phyloP scores from a whole-genome alignment of 306 rosid genomes.

The Hippophae rhamnoides region DNA sequence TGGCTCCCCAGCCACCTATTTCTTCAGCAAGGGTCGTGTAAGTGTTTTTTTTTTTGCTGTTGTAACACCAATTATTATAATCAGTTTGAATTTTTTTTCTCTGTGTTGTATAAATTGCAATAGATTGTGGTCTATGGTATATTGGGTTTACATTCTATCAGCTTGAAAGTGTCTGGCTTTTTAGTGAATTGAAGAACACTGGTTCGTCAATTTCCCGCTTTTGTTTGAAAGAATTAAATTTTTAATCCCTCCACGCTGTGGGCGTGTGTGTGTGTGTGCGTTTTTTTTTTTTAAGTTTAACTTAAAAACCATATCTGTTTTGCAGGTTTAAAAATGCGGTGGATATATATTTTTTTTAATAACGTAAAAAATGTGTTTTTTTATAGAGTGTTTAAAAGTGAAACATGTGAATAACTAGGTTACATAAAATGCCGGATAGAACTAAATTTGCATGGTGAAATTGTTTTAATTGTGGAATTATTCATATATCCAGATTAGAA shows the following conservation, averaged over 20 bases:
- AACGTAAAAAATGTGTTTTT: too few species aligned
- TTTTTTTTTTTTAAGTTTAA: neutral
- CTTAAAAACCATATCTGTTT: too few species aligned
- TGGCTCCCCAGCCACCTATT: constrained; percentile 36
- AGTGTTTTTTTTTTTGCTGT: constrained; percentile 25
- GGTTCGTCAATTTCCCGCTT: neutral
- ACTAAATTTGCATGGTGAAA: too few species aligned
- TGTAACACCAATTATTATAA: neutral
- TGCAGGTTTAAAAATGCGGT: too few species aligned
- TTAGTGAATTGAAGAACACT: constrained; percentile 8
- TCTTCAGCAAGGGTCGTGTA: constrained; percentile 58
- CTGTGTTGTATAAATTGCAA: neutral
- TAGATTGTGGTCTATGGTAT: neutral
- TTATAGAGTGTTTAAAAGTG: too few species aligned
- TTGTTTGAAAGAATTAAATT: constrained; percentile 2
- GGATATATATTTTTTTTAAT: too few species aligned
- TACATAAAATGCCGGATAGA: too few species aligned
- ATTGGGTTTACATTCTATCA: neutral
- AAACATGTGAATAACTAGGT: too few species aligned
- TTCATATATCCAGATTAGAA: too few species aligned
- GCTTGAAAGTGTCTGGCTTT: constrained; percentile 5
- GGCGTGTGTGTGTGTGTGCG: neutral
- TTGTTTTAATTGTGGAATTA: too few species aligned
- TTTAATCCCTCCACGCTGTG: neutral
- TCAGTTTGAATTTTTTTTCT: neutral